Evolutionary conservation across 106 monocot species (phyloP).

Genomic region (Posidonia australis): DNA sequence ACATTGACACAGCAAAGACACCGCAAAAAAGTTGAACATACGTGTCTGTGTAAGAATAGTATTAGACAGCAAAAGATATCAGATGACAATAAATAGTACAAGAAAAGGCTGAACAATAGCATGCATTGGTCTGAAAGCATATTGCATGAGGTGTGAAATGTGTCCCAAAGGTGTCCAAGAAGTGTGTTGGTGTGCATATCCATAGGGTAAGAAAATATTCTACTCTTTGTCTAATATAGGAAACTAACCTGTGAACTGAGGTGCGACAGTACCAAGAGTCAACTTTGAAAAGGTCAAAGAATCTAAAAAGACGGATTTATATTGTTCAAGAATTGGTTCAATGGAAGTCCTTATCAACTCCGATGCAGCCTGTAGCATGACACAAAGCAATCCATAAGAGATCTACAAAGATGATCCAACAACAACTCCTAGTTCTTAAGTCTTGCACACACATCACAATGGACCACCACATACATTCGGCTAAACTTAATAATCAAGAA

Average conservation of each 20-base stretch:
- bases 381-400: neutral
- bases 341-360: constrained; percentile 79
- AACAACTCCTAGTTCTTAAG: too few relatives aligned
- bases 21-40: too few relatives aligned
- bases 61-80: too few relatives aligned
- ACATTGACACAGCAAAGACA: too few relatives aligned
- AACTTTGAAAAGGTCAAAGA: constrained; percentile 88
- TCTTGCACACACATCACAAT: neutral
- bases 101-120: too few relatives aligned
- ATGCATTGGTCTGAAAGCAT: too few relatives aligned
- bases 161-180: too few relatives aligned
- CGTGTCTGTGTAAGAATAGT: too few relatives aligned
- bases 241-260: constrained; percentile 84
- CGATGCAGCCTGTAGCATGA: constrained; percentile 71
- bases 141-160: too few relatives aligned
- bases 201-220: neutral
- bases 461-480: neutral
- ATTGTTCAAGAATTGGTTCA: constrained; percentile 88
- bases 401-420: neutral
- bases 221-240: neutral
- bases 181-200: neutral
- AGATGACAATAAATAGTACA: too few relatives aligned
- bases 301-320: constrained; percentile 50
- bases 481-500: neutral
- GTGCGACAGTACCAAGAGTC: constrained; percentile 94